Conservation (phyloP, 768 basidiomycete species). For the Mycena venus region DNA sequence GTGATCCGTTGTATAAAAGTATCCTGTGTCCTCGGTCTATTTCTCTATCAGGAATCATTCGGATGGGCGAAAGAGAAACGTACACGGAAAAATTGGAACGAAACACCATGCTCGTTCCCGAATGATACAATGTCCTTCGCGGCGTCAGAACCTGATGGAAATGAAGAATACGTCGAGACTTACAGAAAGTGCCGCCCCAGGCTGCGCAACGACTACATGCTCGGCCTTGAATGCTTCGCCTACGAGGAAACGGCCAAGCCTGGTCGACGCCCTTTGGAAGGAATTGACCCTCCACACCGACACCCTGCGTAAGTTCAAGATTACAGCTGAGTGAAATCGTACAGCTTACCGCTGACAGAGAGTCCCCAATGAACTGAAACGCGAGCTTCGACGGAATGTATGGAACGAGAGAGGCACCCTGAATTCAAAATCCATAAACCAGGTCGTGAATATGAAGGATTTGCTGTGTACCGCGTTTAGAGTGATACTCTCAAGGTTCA, state of each 20-base stretch:
- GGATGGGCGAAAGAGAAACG: not conserved
- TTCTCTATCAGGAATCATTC: not conserved
- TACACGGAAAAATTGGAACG: conserved; percentile 65
- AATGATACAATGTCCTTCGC: conserved; percentile 63
- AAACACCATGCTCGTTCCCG: conserved; percentile 67
- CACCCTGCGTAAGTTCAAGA: not conserved
- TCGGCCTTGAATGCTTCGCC: conserved; percentile 67
- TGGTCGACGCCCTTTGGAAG: conserved; percentile 66
- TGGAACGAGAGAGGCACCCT: conserved; percentile 62
- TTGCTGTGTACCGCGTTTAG: conserved; percentile 55
- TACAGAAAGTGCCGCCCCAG: conserved; percentile 65
- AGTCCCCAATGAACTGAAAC: conserved; percentile 73
- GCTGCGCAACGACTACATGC: conserved; percentile 65
- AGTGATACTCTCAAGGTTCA: conserved; percentile 62
- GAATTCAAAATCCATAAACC: not conserved
- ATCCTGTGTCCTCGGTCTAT: conserved; percentile 71
- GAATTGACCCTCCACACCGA: conserved; percentile 63
- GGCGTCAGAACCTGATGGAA: not conserved
- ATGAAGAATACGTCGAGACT: not conserved
- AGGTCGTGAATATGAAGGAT: not conserved
- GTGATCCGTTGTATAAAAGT: conserved; percentile 65
- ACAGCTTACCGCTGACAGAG: conserved; percentile 62
- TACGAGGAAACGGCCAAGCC: conserved; percentile 68
- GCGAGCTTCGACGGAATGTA: conserved; percentile 59
- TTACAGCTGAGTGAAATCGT: not conserved